Base-by-base conservation (phyloP, 495 filamentous ascomycete species). In the Parathielavia appendiculata region DNA sequence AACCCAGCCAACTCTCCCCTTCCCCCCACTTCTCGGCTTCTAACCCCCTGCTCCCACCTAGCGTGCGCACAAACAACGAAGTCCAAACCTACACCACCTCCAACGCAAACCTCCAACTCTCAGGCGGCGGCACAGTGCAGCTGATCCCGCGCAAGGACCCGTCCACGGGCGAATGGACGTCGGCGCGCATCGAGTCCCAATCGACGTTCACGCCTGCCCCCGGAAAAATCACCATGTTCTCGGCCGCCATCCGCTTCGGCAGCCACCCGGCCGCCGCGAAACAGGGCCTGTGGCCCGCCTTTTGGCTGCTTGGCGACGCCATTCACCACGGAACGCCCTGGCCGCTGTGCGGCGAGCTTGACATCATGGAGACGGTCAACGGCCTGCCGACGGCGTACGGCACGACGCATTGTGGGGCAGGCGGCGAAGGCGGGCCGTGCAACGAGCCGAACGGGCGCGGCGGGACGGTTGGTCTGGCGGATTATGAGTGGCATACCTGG, bases 251-350 rank as follows among this genome's bases (percentile, higher is more conserved):
- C 52, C 73, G 76, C 23, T 63, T 79, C 48, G 79, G 79, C 53
- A 54, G 54, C 55, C 66, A 65, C 60, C 50, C 66, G 1, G 20
- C 17, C 16, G 19, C 36, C 17, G 61, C 61, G 34, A 76, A 77
- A 56, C 72, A 79, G 52, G 79, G 79, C 14, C 62, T 82, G 30
- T 82, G 79, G 79, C 79, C 79, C 5, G 79, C 77, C 41, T 81
- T 81, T 63, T 81, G 77, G 79, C 65, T 77, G 53, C 71, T 81
- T 34, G 79, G 79, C 54, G 71, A 81, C 32, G 46, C 66, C n/a
- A 69, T 81, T 56, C 73, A 73, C 56, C 70, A 75, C 61, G 76
- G 76, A 44, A 78, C 75, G 4, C 44, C 54, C n/a, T 81, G 78
- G 78, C 78, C 78, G 0, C 52, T 30, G 19, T 74, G 74, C 69